phyloP scores from a whole-genome alignment of 2,329 filamentous ascomycete genomes.

The Fonsecaea nubica region DNA sequence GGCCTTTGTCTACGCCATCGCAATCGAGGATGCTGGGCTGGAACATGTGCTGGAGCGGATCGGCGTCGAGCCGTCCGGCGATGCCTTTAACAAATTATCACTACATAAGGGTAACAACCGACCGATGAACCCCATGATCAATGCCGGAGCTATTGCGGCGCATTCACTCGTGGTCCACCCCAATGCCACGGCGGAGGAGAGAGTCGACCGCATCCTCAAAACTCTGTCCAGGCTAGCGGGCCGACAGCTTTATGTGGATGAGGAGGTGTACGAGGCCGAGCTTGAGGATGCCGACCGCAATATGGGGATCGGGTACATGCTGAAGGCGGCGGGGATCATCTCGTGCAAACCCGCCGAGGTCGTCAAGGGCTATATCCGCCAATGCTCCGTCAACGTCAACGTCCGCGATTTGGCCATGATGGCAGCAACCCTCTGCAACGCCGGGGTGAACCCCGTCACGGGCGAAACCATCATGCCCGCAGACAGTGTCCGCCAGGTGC shows the following conservation, averaged over 20 bases:
- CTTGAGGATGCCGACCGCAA: conserved; percentile 31
- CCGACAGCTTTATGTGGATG: conserved; percentile 28
- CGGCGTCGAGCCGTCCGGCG: conserved; percentile 29
- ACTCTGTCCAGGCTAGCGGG: conserved; percentile 27
- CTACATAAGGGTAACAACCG: conserved; percentile 27
- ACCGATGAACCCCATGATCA: conserved; percentile 33
- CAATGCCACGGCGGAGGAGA: conserved; percentile 29
- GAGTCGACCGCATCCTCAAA: conserved; percentile 29
- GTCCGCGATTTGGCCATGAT: conserved; percentile 31
- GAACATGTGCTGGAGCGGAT: conserved; percentile 28
- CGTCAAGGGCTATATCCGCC: conserved; percentile 33
- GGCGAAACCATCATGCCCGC: conserved; percentile 28
- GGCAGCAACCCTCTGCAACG: conserved; percentile 32
- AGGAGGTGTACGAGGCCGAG: conserved; percentile 32
- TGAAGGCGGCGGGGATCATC: conserved; percentile 30
- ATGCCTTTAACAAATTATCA: conserved; percentile 31
- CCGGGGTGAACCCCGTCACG: conserved; percentile 29
- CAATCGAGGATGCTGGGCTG: conserved; percentile 31
- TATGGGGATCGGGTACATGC: conserved; percentile 31
- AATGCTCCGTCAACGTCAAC: conserved; percentile 33
- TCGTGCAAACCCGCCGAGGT: conserved; percentile 30
- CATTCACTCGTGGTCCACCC: conserved; percentile 30
- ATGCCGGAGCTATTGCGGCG: conserved; percentile 29
- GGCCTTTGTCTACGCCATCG: conserved; percentile 30
- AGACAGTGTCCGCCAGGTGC: conserved; percentile 32